phyloP scores from a whole-genome alignment of 805 yeast genomes.

The Ogataea minuta region DNA sequence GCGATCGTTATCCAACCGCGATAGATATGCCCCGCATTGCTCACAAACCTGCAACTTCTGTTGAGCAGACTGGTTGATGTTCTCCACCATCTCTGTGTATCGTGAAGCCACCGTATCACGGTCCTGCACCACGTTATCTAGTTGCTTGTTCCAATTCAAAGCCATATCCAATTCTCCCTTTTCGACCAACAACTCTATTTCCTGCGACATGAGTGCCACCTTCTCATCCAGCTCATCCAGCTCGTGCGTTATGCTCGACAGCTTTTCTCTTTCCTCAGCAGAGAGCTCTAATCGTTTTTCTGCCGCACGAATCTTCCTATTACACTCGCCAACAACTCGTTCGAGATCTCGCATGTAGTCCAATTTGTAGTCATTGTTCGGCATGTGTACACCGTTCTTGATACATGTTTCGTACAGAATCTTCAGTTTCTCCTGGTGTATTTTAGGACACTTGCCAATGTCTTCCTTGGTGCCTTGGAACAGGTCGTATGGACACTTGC shows the following conservation, averaged over 20 bases:
- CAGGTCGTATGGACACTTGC: conserved; percentile 81
- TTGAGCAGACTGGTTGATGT: conserved; percentile 79
- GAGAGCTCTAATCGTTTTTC: conserved; percentile 66
- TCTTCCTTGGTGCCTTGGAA: conserved; percentile 81
- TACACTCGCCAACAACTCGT: conserved; percentile 62
- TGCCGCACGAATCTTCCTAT: conserved; percentile 61
- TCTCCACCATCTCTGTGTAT: conserved; percentile 62
- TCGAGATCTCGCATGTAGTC: conserved; percentile 48
- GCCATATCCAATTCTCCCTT: conserved; percentile 52
- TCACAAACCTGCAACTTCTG: conserved; percentile 90
- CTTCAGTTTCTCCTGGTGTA: conserved; percentile 73
- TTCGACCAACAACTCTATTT: conserved; percentile 51
- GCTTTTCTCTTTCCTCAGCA: conserved; percentile 47
- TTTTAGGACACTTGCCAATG: conserved; percentile 73
- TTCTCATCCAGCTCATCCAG: conserved; percentile 60
- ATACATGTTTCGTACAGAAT: conserved; percentile 60
- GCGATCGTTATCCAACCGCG: conserved; percentile 82
- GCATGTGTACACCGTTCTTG: conserved; percentile 35
- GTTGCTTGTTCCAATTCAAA: conserved; percentile 44
- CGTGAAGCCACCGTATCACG: conserved; percentile 53
- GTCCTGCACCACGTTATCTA: conserved; percentile 44
- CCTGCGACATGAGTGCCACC: conserved; percentile 67
- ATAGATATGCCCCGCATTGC: conserved; percentile 84
- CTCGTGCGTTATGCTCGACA: conserved; percentile 39
- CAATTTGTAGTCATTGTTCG: conserved; percentile 42